Percentiles rank a stretch among this genome's conserved stretches.
These are phyloP conservation scores for Candida hungchunana DNA, from an alignment of 805 yeast species.

Conservation along the genomic window DNA sequence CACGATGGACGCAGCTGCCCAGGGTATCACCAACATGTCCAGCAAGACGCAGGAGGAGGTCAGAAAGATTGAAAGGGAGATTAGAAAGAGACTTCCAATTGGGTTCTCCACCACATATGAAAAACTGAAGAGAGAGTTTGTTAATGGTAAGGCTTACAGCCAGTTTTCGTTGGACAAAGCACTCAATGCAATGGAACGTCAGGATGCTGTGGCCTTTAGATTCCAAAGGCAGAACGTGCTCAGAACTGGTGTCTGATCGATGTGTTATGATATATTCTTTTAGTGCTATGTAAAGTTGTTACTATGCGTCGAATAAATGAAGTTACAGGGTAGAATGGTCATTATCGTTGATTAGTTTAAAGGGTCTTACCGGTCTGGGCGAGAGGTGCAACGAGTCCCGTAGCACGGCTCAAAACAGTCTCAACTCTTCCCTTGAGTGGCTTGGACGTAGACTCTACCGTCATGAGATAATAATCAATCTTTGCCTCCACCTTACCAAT, in stretches of 20 bases:
- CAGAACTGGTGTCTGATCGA: constrained; percentile 35
- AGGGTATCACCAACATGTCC: constrained; percentile 48
- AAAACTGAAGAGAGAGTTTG: constrained; percentile 80
- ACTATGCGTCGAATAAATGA: no score
- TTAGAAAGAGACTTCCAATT: constrained; percentile 86
- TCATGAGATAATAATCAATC: constrained; percentile 58
- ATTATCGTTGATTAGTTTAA: no score
- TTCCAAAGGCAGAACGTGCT: constrained; percentile 81
- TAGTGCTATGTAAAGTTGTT: no score
- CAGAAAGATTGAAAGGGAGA: constrained; percentile 72
- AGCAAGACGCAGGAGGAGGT: constrained; percentile 65
- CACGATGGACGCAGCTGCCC: constrained; percentile 87
- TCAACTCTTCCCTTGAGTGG: constrained; percentile 80
- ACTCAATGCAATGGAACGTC: constrained; percentile 72
- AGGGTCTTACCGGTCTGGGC: constrained; percentile 37
- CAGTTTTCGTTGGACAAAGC: constrained; percentile 81
- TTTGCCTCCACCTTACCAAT: constrained; percentile 75
- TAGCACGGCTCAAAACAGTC: constrained; percentile 73
- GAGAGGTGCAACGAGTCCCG: constrained; percentile 80
- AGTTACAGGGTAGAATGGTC: no score
- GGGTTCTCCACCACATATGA: constrained; percentile 93
- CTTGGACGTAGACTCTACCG: constrained; percentile 68
- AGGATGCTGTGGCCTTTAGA: constrained; percentile 82
- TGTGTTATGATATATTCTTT: no score
- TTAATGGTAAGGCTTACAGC: constrained; percentile 56